Percentiles rank a stretch among this genome's conserved stretches.
phyloP scores from a whole-genome alignment of 371 early-diverging fungal genomes.

The Capniomyces stellatus region DNA sequence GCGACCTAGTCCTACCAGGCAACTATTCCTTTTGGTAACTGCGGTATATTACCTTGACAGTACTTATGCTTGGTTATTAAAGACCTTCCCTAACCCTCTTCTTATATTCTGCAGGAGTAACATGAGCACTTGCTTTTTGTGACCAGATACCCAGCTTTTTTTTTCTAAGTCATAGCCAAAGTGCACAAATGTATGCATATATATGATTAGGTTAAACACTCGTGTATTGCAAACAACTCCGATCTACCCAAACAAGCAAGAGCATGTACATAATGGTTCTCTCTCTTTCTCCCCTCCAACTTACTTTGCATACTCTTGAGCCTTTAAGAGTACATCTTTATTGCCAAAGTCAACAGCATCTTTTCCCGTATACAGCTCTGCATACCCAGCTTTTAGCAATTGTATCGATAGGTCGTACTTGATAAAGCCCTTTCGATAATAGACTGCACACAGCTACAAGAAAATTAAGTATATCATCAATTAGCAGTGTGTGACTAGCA shows the following conservation, averaged over 20 bases:
- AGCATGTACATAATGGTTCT: too few species aligned
- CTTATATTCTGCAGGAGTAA: slow-evolving; percentile 21
- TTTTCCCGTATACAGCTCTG: slow-evolving; percentile 17
- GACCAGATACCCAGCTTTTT: slow-evolving; percentile 21
- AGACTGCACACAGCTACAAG: slow-evolving; percentile 16
- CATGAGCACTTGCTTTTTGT: slow-evolving; percentile 9
- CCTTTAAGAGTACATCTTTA: slow-evolving; percentile 4
- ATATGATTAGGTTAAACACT: too few species aligned
- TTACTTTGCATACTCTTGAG: slow-evolving; percentile 4
- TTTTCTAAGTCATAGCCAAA: neutral
- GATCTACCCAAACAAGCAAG: too few species aligned
- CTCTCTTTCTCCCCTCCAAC: too few species aligned
- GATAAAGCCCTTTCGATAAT: slow-evolving; percentile 6
- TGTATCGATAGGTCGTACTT: slow-evolving; percentile 16
- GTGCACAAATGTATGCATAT: too few species aligned
- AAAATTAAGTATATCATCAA: too few species aligned
- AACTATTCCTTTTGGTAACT: too few species aligned
- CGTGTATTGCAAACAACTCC: too few species aligned
- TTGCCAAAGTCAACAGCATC: slow-evolving; percentile 22
- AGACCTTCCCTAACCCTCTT: neutral
- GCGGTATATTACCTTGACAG: too few species aligned
- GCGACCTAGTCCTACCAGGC: too few species aligned
- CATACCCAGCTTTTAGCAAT: slow-evolving; percentile 14
- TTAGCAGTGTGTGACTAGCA: too few species aligned
- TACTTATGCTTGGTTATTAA: neutral